These are phyloP conservation scores for Lagenaria siceraria DNA, from an alignment of 306 rosid genomes.

Conservation along the genomic window DNA sequence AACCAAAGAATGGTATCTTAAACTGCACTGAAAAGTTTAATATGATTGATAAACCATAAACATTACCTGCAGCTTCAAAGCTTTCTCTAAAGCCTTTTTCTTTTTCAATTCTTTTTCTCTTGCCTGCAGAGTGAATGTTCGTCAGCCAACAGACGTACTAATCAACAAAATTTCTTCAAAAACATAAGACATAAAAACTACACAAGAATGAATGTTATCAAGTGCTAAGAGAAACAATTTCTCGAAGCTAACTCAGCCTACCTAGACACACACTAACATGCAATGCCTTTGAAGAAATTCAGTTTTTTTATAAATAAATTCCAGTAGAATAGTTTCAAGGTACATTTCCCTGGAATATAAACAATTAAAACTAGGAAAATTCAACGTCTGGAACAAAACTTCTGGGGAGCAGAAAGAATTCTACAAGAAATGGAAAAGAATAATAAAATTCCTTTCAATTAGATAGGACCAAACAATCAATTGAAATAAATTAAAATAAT, in stretches of 20 bases:
- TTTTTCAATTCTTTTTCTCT: slow-evolving; percentile 84
- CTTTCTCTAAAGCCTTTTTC: slow-evolving; percentile 64
- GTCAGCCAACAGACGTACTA: background rate
- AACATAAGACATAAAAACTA: background rate
- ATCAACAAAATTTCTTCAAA: background rate
- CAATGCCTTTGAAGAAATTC: background rate
- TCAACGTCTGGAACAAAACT: background rate
- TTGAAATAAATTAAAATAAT: background rate
- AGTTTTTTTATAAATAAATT: background rate
- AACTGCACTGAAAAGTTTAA: background rate
- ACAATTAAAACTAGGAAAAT: background rate
- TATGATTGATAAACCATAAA: no score
- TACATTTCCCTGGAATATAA: background rate
- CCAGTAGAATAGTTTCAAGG: background rate
- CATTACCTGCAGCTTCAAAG: slow-evolving; percentile 61
- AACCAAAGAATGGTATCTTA: background rate
- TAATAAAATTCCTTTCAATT: background rate
- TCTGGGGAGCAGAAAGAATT: background rate
- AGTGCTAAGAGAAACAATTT: background rate
- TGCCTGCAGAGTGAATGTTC: slow-evolving; percentile 39
- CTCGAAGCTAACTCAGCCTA: background rate
- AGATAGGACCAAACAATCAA: background rate
- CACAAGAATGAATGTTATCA: background rate
- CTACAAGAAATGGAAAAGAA: background rate
- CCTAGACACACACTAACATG: background rate